These are phyloP conservation scores for Aspergillus fumigatiaffinis DNA, from an alignment of 2,329 filamentous ascomycete genomes.

Conservation along the genomic window DNA sequence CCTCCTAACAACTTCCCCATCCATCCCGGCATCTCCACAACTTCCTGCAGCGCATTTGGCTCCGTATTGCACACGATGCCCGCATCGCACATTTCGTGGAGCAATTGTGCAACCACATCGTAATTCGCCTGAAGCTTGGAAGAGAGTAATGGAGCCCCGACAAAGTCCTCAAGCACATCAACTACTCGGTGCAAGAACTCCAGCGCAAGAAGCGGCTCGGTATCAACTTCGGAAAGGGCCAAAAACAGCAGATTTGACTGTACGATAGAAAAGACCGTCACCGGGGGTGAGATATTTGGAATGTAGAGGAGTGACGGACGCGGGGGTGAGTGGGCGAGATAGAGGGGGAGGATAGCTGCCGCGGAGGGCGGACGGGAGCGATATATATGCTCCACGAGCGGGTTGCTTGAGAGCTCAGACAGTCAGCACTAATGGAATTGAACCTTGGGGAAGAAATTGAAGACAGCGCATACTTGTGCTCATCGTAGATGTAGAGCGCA, in stretches of 20 bases:
- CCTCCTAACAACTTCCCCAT: slow-evolving; percentile 84
- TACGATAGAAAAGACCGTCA: slow-evolving; percentile 80
- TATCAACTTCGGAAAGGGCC: slow-evolving; percentile 77
- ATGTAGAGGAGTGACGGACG: slow-evolving; percentile 85
- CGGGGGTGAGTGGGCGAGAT: slow-evolving; percentile 75
- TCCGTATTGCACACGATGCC: slow-evolving; percentile 88
- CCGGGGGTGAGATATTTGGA: slow-evolving; percentile 75
- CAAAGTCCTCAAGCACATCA: slow-evolving; percentile 90
- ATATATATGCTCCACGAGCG: slow-evolving; percentile 86
- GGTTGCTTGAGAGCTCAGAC: slow-evolving; percentile 55
- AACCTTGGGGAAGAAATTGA: background rate
- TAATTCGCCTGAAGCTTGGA: slow-evolving; percentile 86
- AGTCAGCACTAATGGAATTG: slow-evolving; percentile 12
- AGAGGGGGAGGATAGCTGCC: slow-evolving; percentile 74
- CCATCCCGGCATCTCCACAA: slow-evolving; percentile 87
- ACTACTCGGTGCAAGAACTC: slow-evolving; percentile 93
- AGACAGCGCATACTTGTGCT: slow-evolving; percentile 67
- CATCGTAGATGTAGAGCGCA: slow-evolving; percentile 95
- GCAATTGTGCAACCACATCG: slow-evolving; percentile 86
- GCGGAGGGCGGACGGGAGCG: slow-evolving; percentile 75
- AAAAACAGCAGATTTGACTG: slow-evolving; percentile 86
- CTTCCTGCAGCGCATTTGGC: slow-evolving; percentile 83
- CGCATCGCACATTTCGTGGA: slow-evolving; percentile 95
- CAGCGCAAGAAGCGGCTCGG: slow-evolving; percentile 82
- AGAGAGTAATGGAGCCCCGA: slow-evolving; percentile 80